Evolutionary conservation across 2,329 filamentous ascomycete genomes (phyloP).

Genomic region (Bipolaris sorokiniana): DNA sequence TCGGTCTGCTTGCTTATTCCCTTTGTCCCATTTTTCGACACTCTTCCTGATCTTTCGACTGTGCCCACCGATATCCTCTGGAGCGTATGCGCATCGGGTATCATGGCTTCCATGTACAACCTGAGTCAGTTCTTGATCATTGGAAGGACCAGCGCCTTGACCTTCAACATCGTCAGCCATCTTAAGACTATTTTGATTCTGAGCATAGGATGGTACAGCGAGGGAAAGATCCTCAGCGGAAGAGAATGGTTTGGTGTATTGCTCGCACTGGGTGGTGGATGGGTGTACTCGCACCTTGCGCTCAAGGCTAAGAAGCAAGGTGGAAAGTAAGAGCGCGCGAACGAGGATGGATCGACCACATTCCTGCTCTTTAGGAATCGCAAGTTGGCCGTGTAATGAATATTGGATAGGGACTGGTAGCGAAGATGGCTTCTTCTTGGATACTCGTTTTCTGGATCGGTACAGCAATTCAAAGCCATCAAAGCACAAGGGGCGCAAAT

Average conservation of each 20-base stretch:
- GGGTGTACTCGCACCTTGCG: constrained; percentile 53
- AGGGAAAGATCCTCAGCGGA: constrained; percentile 50
- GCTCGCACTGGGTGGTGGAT: constrained; percentile 54
- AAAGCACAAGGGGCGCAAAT: too few relatives aligned
- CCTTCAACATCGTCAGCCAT: constrained; percentile 52
- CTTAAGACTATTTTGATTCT: constrained; percentile 56
- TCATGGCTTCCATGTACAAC: constrained; percentile 53
- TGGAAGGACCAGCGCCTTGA: constrained; percentile 48
- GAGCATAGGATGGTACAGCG: constrained; percentile 55
- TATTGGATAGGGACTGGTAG: neutral
- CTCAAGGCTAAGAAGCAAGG: constrained; percentile 46
- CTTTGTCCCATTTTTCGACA: constrained; percentile 54
- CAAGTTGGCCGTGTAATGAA: constrained; percentile 1
- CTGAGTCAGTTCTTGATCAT: constrained; percentile 54
- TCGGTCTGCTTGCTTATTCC: constrained; percentile 53
- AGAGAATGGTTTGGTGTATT: constrained; percentile 53
- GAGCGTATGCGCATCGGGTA: constrained; percentile 50
- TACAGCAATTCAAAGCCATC: neutral
- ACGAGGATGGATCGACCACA: neutral
- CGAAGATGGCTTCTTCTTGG: neutral
- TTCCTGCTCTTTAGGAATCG: neutral
- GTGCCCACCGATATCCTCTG: constrained; percentile 51
- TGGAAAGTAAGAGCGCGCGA: constrained; percentile 27
- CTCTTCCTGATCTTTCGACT: constrained; percentile 43
- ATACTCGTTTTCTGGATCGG: neutral